Evolutionary conservation across 768 basidiomycete species (phyloP).

Genomic region (Terana coerulea): DNA sequence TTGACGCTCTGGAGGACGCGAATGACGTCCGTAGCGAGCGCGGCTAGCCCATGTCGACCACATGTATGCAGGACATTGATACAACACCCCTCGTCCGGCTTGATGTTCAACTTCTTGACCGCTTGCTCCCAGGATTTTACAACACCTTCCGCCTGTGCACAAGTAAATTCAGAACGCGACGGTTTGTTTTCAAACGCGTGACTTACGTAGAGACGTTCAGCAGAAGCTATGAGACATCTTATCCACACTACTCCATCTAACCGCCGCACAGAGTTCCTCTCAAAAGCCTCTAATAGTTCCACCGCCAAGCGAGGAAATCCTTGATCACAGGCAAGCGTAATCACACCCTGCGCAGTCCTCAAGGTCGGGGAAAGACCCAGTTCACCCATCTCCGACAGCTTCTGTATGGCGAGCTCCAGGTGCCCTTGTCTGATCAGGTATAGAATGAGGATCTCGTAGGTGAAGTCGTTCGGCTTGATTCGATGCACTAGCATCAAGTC

Average conservation of each 20-base stretch:
- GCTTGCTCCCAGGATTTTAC: conserved; percentile 56
- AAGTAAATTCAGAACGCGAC: background rate
- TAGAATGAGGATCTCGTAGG: conserved; percentile 51
- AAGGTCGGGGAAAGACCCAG: conserved; percentile 49
- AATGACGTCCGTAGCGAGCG: conserved; percentile 65
- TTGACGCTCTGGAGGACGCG: conserved; percentile 47
- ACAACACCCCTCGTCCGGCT: conserved; percentile 74
- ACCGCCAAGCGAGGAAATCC: conserved; percentile 65
- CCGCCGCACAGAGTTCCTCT: conserved; percentile 48
- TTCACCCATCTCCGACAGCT: conserved; percentile 54
- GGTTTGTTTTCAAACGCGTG: background rate
- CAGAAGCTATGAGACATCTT: conserved; percentile 60
- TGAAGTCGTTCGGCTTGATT: conserved; percentile 47
- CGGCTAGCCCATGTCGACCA: conserved; percentile 66
- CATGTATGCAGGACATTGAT: conserved; percentile 68
- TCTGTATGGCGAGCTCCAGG: conserved; percentile 62
- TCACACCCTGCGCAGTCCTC: conserved; percentile 45
- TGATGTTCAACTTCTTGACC: conserved; percentile 46
- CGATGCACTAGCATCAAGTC: conserved; percentile 50
- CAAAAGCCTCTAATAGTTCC: conserved; percentile 63
- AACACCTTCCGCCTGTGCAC: conserved; percentile 61
- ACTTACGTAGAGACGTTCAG: conserved; percentile 66
- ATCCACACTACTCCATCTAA: conserved; percentile 59
- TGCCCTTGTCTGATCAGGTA: conserved; percentile 44
- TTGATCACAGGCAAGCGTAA: conserved; percentile 48